Percentiles rank a stretch among this genome's conserved stretches.
Evolutionary conservation across 23 red algal species (phyloP).

Genomic region (Agarophyton chilense): DNA sequence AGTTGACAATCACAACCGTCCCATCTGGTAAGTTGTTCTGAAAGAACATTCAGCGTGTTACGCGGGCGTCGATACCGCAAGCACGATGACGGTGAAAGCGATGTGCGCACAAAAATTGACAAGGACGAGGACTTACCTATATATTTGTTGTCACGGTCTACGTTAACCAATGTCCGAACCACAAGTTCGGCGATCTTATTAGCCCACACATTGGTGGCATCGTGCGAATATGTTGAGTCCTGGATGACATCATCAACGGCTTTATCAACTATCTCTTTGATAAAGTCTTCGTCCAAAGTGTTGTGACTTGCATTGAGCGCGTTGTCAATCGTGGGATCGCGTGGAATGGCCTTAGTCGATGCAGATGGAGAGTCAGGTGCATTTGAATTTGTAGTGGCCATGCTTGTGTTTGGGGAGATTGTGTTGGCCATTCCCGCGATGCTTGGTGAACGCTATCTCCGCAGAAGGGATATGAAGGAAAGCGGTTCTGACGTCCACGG

Average conservation of each 20-base stretch:
- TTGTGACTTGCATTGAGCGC: background rate
- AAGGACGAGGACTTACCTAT: conserved; percentile 46
- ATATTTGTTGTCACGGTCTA: conserved; percentile 85
- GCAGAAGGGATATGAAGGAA: background rate
- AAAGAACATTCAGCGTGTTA: background rate
- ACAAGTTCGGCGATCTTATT: conserved; percentile 74
- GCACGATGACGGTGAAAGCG: background rate
- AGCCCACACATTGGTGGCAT: conserved; percentile 61
- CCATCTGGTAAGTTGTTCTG: background rate
- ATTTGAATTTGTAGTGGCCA: conserved; percentile 23
- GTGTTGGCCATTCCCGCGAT: conserved; percentile 11
- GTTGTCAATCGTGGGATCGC: background rate
- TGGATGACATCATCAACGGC: conserved; percentile 69
- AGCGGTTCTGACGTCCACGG: background rate
- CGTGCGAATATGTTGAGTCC: conserved; percentile 69
- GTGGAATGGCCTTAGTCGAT: background rate
- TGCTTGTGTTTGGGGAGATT: background rate
- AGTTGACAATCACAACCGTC: background rate
- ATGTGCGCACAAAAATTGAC: background rate
- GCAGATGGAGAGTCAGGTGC: background rate
- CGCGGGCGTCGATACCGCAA: background rate
- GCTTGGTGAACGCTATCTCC: background rate
- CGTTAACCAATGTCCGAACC: conserved; percentile 61
- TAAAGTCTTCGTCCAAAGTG: conserved; percentile 62
- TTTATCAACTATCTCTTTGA: conserved; percentile 64